These are phyloP conservation scores for Fusarium falciforme DNA, from an alignment of 2,329 filamentous ascomycete species.

Conservation along the genomic window DNA sequence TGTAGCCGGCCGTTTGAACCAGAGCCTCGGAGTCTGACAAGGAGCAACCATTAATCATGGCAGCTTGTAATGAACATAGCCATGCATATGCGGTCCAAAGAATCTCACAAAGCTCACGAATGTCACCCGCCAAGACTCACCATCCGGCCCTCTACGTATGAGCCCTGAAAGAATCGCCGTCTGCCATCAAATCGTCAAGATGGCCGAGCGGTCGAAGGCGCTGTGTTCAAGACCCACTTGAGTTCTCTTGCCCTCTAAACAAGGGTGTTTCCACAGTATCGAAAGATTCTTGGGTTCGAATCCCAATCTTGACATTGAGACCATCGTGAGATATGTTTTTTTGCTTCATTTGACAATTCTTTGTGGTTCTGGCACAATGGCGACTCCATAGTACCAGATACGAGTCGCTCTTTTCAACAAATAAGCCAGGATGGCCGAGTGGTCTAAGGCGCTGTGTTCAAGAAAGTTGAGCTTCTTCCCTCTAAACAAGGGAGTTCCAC, in stretches of 20 bases:
- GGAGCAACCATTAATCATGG: neutral
- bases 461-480: neutral
- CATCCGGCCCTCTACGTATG: neutral
- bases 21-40: neutral
- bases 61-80: neutral
- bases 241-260: neutral
- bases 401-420: neutral
- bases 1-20: neutral
- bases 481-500: neutral
- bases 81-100: neutral
- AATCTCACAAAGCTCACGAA: neutral
- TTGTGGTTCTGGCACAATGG: fast-evolving
- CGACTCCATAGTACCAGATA: neutral
- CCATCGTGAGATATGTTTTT: neutral
- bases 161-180: neutral
- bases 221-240: neutral
- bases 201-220: neutral
- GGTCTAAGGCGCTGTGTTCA: neutral
- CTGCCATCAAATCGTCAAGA: neutral
- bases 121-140: neutral
- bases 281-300: neutral
- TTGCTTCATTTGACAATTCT: neutral
- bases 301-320: neutral
- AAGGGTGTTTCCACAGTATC: neutral
- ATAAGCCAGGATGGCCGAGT: neutral